Base-by-base conservation (phyloP, 129 eudicot genomes). In the Helianthus tuberosus region DNA sequence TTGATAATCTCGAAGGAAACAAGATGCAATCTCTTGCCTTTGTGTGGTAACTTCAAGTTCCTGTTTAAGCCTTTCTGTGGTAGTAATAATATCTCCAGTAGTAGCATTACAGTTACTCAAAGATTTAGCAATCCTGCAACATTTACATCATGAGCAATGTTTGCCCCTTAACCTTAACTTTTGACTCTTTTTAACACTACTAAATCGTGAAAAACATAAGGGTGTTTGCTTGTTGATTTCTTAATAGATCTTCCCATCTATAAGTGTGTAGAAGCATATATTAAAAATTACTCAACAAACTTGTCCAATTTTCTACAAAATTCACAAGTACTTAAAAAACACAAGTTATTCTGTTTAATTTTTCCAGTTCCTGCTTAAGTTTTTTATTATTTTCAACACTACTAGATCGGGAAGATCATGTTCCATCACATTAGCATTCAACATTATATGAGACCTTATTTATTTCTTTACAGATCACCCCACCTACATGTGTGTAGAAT, bases 11-110 rank as follows among this genome's bases (percentile, higher is more conserved):
- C 93, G 87, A 51, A 94, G 92, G 79, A 94, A 91, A 75, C 91
- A 88, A 44, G 97, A 91, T 2, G 87, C 98, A n/a, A 94, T 94
- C 86, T 94, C 98, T 79, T 94, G 97, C 76, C 98, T 90, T 81
- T 94, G 93, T 15, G 86, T 90, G 49, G 98, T 94, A 35, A 84
- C 71, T 75, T 94, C 97, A 73, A 94, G 88, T 72, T 94, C 98
- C 63, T 90, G 98, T 74, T 94, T 90, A 11, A 94, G 97, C 86
- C 98, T 85, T 76, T 94, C 98, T 0, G 98, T 94, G 54, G 96
- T 91, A 63, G 91, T 90, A 62, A 94, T 90, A 68, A 94, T 88
- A 79, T 94, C 97, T 11, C 97, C 98, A 35, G 98, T 94, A 53
- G 90, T 81, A 64, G 97, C 86, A 86, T 85, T 94, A 73, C 98